These are phyloP conservation scores for Lanmaoa rubissima DNA, from an alignment of 768 basidiomycete species.

Conservation along the genomic window DNA sequence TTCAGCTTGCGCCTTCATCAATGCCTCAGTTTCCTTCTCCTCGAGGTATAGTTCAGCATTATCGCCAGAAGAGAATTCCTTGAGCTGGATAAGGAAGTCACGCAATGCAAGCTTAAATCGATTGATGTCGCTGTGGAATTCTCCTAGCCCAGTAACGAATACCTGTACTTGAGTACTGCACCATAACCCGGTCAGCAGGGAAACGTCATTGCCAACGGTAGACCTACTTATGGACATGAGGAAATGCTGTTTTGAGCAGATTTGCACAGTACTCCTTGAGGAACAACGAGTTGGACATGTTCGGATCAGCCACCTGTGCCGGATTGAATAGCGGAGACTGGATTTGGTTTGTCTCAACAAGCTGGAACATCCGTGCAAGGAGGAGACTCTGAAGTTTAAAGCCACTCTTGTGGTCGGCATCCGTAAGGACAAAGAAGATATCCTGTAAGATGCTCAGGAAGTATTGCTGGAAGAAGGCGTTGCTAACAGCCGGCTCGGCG, in stretches of 20 bases:
- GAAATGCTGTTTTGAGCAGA: conserved; percentile 85
- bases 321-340: conserved; percentile 85
- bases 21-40: conserved; percentile 87
- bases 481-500: conserved; percentile 75
- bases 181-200: conserved; percentile 6
- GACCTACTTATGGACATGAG: conserved; percentile 82
- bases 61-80: conserved; percentile 92
- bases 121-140: conserved; percentile 76
- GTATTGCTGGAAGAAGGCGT: conserved; percentile 95
- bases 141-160: conserved; percentile 67
- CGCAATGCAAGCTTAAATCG: conserved; percentile 93
- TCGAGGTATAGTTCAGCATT: conserved; percentile 91
- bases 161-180: conserved; percentile 64
- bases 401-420: conserved; percentile 98
- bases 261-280: conserved; percentile 84
- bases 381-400: conserved; percentile 94
- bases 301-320: conserved; percentile 62
- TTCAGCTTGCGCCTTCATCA: conserved; percentile 77
- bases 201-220: neutral
- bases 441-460: conserved; percentile 92
- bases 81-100: conserved; percentile 97
- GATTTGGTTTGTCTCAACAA: conserved; percentile 80
- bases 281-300: conserved; percentile 75
- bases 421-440: conserved; percentile 95
- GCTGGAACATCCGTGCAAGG: conserved; percentile 91